Percentiles rank a stretch among this genome's conserved stretches.
Conservation (phyloP, 2,329 filamentous ascomycete species). For the Xylaria sp. region DNA sequence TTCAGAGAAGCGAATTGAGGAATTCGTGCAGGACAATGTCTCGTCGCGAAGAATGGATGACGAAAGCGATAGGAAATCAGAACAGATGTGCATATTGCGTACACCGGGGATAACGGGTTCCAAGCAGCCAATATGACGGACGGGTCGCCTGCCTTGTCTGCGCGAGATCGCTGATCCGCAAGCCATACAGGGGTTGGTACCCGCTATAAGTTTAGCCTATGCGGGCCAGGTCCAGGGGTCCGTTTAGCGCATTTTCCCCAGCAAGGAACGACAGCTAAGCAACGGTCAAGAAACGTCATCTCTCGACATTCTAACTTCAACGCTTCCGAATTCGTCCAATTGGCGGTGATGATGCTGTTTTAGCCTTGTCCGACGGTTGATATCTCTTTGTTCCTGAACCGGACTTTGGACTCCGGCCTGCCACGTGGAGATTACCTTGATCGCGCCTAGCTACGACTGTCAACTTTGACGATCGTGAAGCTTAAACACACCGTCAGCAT, state of each 20-base stretch:
- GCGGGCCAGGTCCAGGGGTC: constrained; percentile 8
- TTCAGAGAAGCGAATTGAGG: not conserved
- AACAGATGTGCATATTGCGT: not conserved
- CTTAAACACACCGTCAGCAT: constrained; percentile 46
- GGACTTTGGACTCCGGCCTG: too few relatives aligned
- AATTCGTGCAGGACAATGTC: constrained; percentile 2
- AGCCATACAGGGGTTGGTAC: constrained; percentile 7
- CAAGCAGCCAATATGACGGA: not conserved
- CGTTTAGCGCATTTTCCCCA: constrained; percentile 3
- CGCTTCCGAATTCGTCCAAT: too few relatives aligned
- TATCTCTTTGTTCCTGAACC: too few relatives aligned
- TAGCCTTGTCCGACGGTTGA: too few relatives aligned
- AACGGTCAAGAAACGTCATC: too few relatives aligned
- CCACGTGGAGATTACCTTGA: too few relatives aligned
- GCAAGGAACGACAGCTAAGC: not conserved
- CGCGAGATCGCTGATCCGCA: constrained; percentile 11
- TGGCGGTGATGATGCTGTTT: too few relatives aligned
- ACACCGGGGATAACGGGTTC: constrained; percentile 8
- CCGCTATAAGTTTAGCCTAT: constrained; percentile 10
- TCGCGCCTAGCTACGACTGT: too few relatives aligned
- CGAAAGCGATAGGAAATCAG: constrained; percentile 8
- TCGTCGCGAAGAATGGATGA: constrained; percentile 7
- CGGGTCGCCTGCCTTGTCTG: too few relatives aligned
- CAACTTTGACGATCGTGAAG: constrained; percentile 1
- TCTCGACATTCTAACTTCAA: too few relatives aligned